Conservation (phyloP, 257 asterid species). For the Echites panduratus region DNA sequence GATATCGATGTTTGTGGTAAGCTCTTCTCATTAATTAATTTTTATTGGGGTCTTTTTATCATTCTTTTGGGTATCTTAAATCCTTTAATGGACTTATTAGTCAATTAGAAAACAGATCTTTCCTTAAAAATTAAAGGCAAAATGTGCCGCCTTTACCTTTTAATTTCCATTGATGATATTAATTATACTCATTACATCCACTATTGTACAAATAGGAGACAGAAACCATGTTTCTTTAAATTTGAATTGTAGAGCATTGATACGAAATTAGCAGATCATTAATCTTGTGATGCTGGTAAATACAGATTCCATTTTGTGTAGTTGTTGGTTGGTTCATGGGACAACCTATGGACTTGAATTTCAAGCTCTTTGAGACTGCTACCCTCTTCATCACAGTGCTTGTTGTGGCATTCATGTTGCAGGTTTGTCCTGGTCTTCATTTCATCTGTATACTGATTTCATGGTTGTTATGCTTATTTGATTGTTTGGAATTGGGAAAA, state of each 20-base stretch:
- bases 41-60: background rate
- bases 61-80: background rate
- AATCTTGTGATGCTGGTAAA: constrained; percentile 18
- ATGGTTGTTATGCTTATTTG: background rate
- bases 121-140: background rate
- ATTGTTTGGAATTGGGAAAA: background rate
- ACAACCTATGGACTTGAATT: constrained; percentile 92
- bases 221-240: background rate
- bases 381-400: constrained; percentile 90
- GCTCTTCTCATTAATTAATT: constrained; percentile 10
- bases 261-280: background rate
- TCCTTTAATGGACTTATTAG: background rate
- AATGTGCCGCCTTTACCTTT: background rate
- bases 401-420: constrained; percentile 99
- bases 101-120: background rate
- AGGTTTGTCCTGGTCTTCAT: constrained; percentile 39
- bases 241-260: background rate
- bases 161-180: background rate
- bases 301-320: constrained; percentile 98
- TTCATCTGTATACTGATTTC: background rate
- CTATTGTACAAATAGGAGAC: background rate
- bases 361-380: constrained; percentile 95
- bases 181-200: background rate
- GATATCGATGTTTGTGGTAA: constrained; percentile 98
- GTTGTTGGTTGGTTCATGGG: constrained; percentile 98